Evolutionary conservation across 2,329 filamentous ascomycete genomes (phyloP), one percentile per base, ranked within the genome.

Genomic region (Corynespora cassiicola): DNA sequence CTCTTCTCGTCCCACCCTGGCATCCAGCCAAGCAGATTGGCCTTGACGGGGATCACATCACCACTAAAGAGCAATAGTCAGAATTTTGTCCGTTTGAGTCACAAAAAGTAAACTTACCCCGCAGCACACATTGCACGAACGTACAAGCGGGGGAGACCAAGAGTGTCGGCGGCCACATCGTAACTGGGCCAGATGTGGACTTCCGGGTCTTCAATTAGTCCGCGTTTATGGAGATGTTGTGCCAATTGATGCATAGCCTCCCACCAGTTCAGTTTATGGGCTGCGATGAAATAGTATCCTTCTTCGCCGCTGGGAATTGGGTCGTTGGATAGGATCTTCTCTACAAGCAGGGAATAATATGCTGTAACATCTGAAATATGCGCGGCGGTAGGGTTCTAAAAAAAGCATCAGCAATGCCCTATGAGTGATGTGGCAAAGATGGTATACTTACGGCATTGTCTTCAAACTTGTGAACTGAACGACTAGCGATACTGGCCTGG

Each of bases 401-500:
- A 18, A n/a, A n/a, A n/a, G n/a, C n/a, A n/a, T n/a, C n/a, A n/a
- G n/a, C n/a, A n/a, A n/a, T n/a, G n/a, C n/a, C n/a, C n/a, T n/a
- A n/a, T n/a, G n/a, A n/a, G n/a, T n/a, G n/a, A n/a, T 17, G 19
- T 7, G 5, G 18, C 9, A 32, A 20, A 22, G 30, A n/a, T 29
- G 18, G 14, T 18, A 27, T 50, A 41, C 66, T 37, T 50, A 71
- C 66, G 4, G 46, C 55, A 9, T 69, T 51, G 5, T 51, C 38
- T 4, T 64, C 58, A 23, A 71, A 70, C 32, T 63, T 69, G 33
- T 66, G 50, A 2, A 68, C 63, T 1, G 33, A 30, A 23, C 52
- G 62, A 7, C 52, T 39, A 21, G 41, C 42, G 4, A 69, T 61
- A 40, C 61, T 61, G 0, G 59, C 46, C 29, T 63, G 55, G 30